phyloP scores from a whole-genome alignment of 179 eudicot species.

The Beta lomatogona region DNA sequence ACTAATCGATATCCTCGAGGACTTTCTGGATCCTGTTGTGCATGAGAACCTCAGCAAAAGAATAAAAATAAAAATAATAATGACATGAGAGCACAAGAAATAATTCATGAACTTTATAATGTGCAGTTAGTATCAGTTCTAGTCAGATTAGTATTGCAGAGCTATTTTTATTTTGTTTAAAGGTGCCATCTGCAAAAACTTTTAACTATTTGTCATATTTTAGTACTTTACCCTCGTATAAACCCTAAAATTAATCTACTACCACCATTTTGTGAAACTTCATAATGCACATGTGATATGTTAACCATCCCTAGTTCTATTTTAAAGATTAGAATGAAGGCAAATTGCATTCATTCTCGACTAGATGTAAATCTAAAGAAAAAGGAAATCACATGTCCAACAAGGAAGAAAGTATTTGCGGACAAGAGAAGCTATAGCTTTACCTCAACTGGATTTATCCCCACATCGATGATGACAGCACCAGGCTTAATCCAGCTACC shows the following conservation, averaged over 20 bases:
- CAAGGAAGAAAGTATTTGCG: not conserved
- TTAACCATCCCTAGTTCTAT: not conserved
- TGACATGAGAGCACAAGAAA: not conserved
- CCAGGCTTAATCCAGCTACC: slow-evolving; percentile 96
- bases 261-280: not conserved
- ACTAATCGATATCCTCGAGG: slow-evolving; percentile 77
- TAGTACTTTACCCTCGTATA: not conserved
- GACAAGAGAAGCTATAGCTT: slow-evolving; percentile 21
- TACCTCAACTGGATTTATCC: slow-evolving; percentile 91
- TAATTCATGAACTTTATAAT: not conserved
- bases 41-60: slow-evolving; percentile 17
- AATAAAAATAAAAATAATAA: no score
- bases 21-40: slow-evolving; percentile 55
- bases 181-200: no score
- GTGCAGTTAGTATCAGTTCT: not conserved
- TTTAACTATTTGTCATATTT: no score
- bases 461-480: slow-evolving; percentile 89
- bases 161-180: no score
- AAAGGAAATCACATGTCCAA: not conserved
- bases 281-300: not conserved
- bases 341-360: not conserved
- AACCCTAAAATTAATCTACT: not conserved
- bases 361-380: not conserved
- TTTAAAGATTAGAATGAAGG: not conserved
- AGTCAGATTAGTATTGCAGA: no score